phyloP scores from a whole-genome alignment of 2,329 filamentous ascomycete genomes.

The Fusarium floridanum region DNA sequence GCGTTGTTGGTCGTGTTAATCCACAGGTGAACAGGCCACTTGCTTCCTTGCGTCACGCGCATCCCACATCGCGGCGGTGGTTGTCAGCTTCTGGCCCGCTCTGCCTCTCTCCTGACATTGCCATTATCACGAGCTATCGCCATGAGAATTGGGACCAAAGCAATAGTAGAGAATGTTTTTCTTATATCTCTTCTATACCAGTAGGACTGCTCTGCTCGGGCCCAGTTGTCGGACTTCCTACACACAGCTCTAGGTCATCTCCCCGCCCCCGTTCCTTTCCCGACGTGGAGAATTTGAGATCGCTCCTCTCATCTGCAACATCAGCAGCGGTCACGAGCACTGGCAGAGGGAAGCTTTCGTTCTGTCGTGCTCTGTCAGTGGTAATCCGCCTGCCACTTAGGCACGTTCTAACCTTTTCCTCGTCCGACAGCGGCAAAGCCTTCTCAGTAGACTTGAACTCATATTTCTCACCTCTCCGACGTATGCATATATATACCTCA shows the following conservation, averaged over 20 bases:
- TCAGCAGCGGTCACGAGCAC: constrained; percentile 9
- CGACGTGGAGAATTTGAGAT: not conserved
- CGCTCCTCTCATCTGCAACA: not conserved
- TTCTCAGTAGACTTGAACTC: constrained; percentile 33
- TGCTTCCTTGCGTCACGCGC: no score
- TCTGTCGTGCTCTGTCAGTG: not conserved
- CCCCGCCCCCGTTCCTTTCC: not conserved
- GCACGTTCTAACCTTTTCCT: constrained; percentile 16
- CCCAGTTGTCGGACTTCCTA: not conserved
- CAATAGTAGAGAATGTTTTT: no score
- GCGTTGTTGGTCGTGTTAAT: no score
- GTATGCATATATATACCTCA: constrained; percentile 25
- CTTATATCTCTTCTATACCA: not conserved
- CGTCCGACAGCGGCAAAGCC: constrained; percentile 19
- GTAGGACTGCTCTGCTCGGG: not conserved
- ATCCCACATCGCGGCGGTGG: no score
- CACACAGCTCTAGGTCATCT: not conserved
- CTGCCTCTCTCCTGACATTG: no score
- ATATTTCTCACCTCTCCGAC: constrained; percentile 23
- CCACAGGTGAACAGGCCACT: no score
- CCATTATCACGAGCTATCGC: no score
- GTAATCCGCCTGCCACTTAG: not conserved
- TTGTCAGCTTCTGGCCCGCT: no score
- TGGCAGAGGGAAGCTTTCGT: not conserved
- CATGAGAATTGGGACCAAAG: no score